A percentile compares a stretch with the other conserved stretches of the same genome.
Conservation (phyloP, 2,329 filamentous ascomycete genomes). For the Bipolaris cookei region DNA sequence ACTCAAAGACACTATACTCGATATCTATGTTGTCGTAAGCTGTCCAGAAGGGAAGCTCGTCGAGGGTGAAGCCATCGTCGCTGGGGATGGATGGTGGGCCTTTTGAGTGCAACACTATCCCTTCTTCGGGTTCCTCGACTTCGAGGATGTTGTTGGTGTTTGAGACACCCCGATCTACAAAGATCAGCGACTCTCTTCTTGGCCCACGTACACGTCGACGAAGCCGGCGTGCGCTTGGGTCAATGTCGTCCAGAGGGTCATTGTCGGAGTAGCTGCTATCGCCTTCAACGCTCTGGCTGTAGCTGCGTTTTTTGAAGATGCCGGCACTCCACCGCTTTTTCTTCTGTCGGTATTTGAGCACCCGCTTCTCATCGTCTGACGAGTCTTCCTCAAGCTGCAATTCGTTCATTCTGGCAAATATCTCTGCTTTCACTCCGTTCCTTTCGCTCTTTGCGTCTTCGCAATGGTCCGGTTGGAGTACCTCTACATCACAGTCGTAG, state of each 20-base stretch:
- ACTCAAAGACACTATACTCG: slow-evolving; percentile 30
- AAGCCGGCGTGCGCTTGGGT: slow-evolving; percentile 50
- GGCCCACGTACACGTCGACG: slow-evolving; percentile 51
- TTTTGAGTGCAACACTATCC: slow-evolving; percentile 35
- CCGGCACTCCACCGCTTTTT: slow-evolving; percentile 53
- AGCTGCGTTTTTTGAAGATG: slow-evolving; percentile 56
- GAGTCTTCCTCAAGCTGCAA: slow-evolving; percentile 45
- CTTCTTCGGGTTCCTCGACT: slow-evolving; percentile 48
- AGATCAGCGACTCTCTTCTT: slow-evolving; percentile 45
- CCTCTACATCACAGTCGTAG: slow-evolving; percentile 52
- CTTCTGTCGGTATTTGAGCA: slow-evolving; percentile 40
- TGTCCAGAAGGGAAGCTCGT: slow-evolving; percentile 49
- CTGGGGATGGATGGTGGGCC: slow-evolving; percentile 48
- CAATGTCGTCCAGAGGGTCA: slow-evolving; percentile 51
- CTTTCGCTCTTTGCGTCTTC: slow-evolving; percentile 52
- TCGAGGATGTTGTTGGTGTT: slow-evolving; percentile 47
- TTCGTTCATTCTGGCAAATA: slow-evolving; percentile 44
- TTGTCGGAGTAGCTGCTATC: slow-evolving; percentile 53
- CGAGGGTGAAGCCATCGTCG: slow-evolving; percentile 48
- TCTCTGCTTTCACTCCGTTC: slow-evolving; percentile 38
- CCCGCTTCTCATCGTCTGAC: slow-evolving; percentile 41
- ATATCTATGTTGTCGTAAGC: slow-evolving; percentile 37
- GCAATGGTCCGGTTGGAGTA: slow-evolving; percentile 53
- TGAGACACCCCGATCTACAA: slow-evolving; percentile 49
- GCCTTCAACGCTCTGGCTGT: slow-evolving; percentile 55